Conservation (phyloP, 768 basidiomycete species). For the Dacryopinax spathularia region DNA sequence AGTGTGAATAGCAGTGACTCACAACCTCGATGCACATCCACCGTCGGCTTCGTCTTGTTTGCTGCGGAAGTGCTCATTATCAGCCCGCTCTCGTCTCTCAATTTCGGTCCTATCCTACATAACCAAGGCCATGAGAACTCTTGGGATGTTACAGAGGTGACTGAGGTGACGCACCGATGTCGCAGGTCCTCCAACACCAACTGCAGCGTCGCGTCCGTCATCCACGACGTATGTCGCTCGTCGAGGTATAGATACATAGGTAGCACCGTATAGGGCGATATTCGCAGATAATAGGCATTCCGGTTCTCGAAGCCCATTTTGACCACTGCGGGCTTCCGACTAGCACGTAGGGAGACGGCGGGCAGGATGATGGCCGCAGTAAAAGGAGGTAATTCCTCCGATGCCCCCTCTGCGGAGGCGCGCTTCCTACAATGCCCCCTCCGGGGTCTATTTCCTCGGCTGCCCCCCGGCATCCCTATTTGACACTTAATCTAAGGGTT, state of each 20-base stretch:
- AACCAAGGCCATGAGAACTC: background rate
- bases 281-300: slow-evolving; percentile 71
- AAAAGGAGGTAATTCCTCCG: too few relatives aligned
- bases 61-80: slow-evolving; percentile 30
- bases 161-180: slow-evolving; percentile 38
- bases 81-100: slow-evolving; percentile 43
- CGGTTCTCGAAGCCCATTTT: slow-evolving; percentile 53
- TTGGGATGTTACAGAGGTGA: background rate
- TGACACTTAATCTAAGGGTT: too few relatives aligned
- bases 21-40: slow-evolving; percentile 82
- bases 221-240: slow-evolving; percentile 77
- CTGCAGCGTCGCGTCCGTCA: slow-evolving; percentile 70
- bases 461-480: too few relatives aligned
- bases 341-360: too few relatives aligned
- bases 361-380: too few relatives aligned
- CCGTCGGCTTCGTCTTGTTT: slow-evolving; percentile 47
- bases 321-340: too few relatives aligned
- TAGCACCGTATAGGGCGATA: slow-evolving; percentile 56
- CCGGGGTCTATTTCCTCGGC: too few relatives aligned
- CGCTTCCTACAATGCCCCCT: too few relatives aligned
- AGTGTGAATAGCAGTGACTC: slow-evolving; percentile 12
- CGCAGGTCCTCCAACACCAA: slow-evolving; percentile 67
- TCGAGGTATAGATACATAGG: slow-evolving; percentile 83
- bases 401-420: too few relatives aligned
- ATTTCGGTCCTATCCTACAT: slow-evolving; percentile 50